A percentile compares a stretch with the other conserved stretches of the same genome.
These are phyloP conservation scores for Tubosaeta sp. DNA, from an alignment of 768 basidiomycete species.

Conservation along the genomic window DNA sequence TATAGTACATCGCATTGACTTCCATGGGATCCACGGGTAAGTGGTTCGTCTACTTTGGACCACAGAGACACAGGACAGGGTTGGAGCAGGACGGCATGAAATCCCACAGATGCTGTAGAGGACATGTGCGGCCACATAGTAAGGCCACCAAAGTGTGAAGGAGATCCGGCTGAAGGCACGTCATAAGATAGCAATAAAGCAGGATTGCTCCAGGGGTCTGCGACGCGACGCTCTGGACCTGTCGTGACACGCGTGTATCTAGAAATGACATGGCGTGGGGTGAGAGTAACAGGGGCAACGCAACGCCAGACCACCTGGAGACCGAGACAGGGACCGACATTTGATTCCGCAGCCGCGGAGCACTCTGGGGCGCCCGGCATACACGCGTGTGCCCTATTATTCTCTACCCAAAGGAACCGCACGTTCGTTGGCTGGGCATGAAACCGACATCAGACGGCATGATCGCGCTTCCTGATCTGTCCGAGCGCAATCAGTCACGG, in stretches of 20 bases:
- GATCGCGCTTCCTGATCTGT: not conserved
- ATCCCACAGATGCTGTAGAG: too few species aligned
- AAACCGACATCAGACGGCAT: not conserved
- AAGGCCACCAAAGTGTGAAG: not conserved
- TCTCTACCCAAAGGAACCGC: too few species aligned
- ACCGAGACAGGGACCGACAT: too few species aligned
- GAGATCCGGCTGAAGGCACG: not conserved
- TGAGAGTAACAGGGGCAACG: not conserved
- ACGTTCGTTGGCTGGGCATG: too few species aligned
- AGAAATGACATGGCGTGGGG: not conserved
- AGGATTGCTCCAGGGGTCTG: not conserved
- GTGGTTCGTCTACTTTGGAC: slow-evolving; percentile 3
- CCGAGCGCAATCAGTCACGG: not conserved
- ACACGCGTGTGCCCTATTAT: too few species aligned
- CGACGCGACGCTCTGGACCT: not conserved
- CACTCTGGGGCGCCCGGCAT: too few species aligned
- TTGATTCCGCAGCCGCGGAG: too few species aligned
- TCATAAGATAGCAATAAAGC: not conserved
- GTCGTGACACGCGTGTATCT: not conserved
- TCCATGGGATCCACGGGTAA: not conserved
- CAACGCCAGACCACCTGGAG: too few species aligned
- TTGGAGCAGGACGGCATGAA: not conserved
- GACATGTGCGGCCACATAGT: not conserved
- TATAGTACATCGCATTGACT: not conserved
- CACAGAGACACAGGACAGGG: not conserved